A percentile compares a stretch with the other conserved stretches of the same genome.
These are phyloP conservation scores for Parastagonospora avenae DNA, from an alignment of 2,329 filamentous ascomycete genomes.

Conservation along the genomic window DNA sequence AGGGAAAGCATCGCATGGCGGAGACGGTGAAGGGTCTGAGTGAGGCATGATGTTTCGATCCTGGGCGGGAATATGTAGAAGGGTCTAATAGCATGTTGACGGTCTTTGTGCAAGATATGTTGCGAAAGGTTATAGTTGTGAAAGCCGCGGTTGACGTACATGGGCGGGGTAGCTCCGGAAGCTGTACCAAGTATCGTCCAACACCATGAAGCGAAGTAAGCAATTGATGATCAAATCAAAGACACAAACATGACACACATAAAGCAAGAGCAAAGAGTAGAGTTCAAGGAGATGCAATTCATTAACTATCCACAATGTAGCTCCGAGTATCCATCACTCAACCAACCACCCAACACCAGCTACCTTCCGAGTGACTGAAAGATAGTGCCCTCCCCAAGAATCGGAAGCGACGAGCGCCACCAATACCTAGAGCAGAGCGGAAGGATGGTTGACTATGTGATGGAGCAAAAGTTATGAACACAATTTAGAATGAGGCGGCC, in stretches of 20 bases:
- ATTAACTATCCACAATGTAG: constrained; percentile 48
- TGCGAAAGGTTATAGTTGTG: no score
- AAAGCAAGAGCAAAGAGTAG: background rate
- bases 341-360: constrained; percentile 30
- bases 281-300: constrained; percentile 31
- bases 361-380: constrained; percentile 13
- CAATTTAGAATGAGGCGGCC: constrained; percentile 39
- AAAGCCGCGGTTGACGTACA: constrained; percentile 1
- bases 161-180: constrained; percentile 24
- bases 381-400: constrained; percentile 14
- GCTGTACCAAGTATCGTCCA: background rate
- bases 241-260: no score
- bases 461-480: constrained; percentile 46
- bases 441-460: constrained; percentile 30
- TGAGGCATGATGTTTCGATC: no score
- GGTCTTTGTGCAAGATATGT: no score
- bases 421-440: constrained; percentile 17
- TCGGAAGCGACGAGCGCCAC: constrained; percentile 18
- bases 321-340: constrained; percentile 35
- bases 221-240: no score
- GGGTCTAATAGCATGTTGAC: no score
- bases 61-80: no score
- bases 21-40: constrained; percentile 22
- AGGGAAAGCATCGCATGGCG: constrained; percentile 23
- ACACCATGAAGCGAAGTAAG: background rate